Evolutionary conservation across 1,284 basidiomycete genomes (phyloP).

Genomic region (Trichosporon coremiiforme): DNA sequence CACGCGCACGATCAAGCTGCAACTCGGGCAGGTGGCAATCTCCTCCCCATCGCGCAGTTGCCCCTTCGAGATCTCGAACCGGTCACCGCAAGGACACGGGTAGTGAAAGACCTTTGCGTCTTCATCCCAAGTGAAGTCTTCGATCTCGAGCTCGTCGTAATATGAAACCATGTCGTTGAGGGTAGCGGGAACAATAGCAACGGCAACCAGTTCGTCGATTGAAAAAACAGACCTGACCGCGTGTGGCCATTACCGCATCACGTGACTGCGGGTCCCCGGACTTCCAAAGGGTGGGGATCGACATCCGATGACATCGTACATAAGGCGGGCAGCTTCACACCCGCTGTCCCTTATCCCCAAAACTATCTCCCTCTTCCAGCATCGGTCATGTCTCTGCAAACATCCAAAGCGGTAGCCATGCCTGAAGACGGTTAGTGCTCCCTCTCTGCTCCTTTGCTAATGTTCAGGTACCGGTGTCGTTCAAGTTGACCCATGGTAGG

Average conservation of each 20-base stretch:
- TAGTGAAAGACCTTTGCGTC: constrained; percentile 85
- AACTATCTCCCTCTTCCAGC: constrained; percentile 15
- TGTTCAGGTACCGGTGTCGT: constrained; percentile 50
- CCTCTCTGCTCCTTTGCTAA: not conserved
- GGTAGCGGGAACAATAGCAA: not conserved
- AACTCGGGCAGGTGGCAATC: constrained; percentile 95
- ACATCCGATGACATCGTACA: constrained; percentile 12
- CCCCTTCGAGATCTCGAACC: constrained; percentile 89
- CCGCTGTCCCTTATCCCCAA: constrained; percentile 16
- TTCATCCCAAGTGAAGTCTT: constrained; percentile 91
- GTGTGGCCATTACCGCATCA: constrained; percentile 11
- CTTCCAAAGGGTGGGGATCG: constrained; percentile 1
- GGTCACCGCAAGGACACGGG: constrained; percentile 97
- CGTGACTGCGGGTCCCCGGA: constrained; percentile 12
- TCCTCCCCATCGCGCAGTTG: constrained; percentile 92
- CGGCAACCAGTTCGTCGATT: too few relatives aligned
- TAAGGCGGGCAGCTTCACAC: not conserved
- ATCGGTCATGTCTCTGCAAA: constrained; percentile 2
- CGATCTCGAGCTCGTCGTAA: constrained; percentile 72
- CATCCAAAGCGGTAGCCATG: constrained; percentile 7
- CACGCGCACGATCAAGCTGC: constrained; percentile 88
- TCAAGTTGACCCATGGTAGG: constrained; percentile 51
- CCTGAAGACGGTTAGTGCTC: constrained; percentile 21
- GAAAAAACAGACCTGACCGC: not conserved
- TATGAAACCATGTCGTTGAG: constrained; percentile 46